Evolutionary conservation across 441 rosid species (phyloP), one percentile per base, ranked within the genome.

Genomic region (Pelargonium cotyledonis): DNA sequence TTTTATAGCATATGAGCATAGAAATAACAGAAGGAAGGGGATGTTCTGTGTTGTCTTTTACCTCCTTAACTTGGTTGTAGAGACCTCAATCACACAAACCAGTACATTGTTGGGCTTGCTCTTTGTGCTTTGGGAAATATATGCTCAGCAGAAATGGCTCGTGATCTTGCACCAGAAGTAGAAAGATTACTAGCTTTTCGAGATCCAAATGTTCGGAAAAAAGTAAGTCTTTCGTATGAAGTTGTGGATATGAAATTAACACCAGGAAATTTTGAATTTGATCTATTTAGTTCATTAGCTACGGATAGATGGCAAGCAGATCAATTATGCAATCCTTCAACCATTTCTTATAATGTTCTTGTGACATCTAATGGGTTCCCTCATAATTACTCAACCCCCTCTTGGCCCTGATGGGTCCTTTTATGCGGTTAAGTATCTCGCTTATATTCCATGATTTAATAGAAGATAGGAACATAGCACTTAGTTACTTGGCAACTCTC

Each of bases 81-180:
- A 88, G 99, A 95, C 83, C 98, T 95, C 69, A 95, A 95, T 76
- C 99, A 95, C 83, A 68, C 92, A 29, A 95, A 91, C 80, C 99
- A 95, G 87, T 90, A 95, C 74, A 90, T 90, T 75, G 96, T 95
- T 77, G 99, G 99, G 75, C 97, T 95, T 63, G 97, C 99, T 23
- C 92, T 92, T 71, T 95, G 99, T 86, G 99, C 99, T 79, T 81
- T 94, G 81, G 99, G 99, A 75, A 95, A 95, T 76, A 95, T 92
- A 71, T 92, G 97, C 72, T 95, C 99, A 35, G 99, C 97, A 19
- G 99, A 95, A 80, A 95, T 95, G 98, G 97, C 99, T 18, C 94
- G 96, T 77, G 99, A 92, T 87, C 96, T 95, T 81, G 99, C 98
- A 6, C 96, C 98, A 41, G 98, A 95, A 84, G 99, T 95, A 63